Percentiles rank a stretch among this genome's conserved stretches.
Evolutionary conservation across 140 eudicot genomes (phyloP).

Genomic region (Flaveria floridana): DNA sequence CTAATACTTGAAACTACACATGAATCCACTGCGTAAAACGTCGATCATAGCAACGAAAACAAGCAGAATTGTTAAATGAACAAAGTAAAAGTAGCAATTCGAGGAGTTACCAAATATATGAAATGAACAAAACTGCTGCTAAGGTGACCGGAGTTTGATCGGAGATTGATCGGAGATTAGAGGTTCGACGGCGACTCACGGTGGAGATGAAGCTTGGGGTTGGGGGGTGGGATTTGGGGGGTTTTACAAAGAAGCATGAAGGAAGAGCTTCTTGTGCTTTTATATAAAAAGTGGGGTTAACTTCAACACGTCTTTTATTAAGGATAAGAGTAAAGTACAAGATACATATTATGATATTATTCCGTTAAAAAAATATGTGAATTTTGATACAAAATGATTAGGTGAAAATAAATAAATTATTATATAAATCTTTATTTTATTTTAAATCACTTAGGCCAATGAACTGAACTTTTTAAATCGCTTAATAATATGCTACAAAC

Average conservation of each 20-base stretch:
- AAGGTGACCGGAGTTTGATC: neutral
- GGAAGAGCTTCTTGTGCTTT: neutral
- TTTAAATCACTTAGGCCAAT: too few species aligned
- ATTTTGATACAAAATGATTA: too few species aligned
- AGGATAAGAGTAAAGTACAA: conserved; percentile 10
- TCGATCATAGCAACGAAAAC: conserved; percentile 7
- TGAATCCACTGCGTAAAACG: neutral
- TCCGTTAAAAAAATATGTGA: too few species aligned
- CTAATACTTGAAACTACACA: conserved; percentile 4
- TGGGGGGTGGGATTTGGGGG: conserved; percentile 20
- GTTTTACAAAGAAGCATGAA: conserved; percentile 18
- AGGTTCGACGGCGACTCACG: conserved; percentile 10
- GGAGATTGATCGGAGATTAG: conserved; percentile 28
- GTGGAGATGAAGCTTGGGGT: neutral
- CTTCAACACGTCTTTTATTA: neutral
- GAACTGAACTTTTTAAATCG: neutral
- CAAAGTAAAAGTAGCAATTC: neutral
- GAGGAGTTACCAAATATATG: conserved; percentile 21
- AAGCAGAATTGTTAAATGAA: neutral
- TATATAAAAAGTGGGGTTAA: neutral
- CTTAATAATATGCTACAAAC: neutral
- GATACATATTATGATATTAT: neutral
- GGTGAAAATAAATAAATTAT: too few species aligned
- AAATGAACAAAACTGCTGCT: neutral
- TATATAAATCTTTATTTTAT: too few species aligned